Evolutionary conservation across 2,329 filamentous ascomycete genomes (phyloP).

Genomic region (Aspergillus sp.): DNA sequence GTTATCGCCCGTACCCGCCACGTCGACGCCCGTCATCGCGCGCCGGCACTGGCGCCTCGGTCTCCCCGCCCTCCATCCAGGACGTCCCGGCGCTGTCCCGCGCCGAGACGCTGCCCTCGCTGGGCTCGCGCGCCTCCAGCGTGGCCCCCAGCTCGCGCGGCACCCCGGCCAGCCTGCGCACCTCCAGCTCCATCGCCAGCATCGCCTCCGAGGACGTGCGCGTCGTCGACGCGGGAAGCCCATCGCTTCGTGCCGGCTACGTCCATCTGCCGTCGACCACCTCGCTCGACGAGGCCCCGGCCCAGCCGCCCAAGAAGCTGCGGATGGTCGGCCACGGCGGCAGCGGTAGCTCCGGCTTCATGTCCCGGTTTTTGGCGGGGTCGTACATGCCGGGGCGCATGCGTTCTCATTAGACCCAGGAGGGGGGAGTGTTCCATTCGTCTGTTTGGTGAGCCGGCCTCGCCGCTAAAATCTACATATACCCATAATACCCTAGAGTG

Average conservation of each 20-base stretch:
- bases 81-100: conserved; percentile 45
- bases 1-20: conserved; percentile 36
- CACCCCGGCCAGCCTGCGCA: conserved; percentile 44
- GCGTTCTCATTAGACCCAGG: conserved; percentile 24
- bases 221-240: conserved; percentile 35
- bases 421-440: too few relatives aligned
- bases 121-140: conserved; percentile 46
- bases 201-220: conserved; percentile 30
- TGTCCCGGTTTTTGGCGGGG: conserved; percentile 43
- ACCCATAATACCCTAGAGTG: too few relatives aligned
- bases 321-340: conserved; percentile 31
- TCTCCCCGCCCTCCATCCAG: conserved; percentile 44
- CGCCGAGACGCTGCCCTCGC: conserved; percentile 39
- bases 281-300: conserved; percentile 36
- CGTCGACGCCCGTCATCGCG: conserved; percentile 30
- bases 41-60: conserved; percentile 33
- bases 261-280: conserved; percentile 32
- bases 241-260: conserved; percentile 35
- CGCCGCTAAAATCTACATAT: too few relatives aligned
- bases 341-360: conserved; percentile 35
- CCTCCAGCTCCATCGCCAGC: conserved; percentile 35
- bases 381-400: conserved; percentile 42
- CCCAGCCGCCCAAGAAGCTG: conserved; percentile 43
- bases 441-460: too few relatives aligned
- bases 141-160: conserved; percentile 40